Conservation (phyloP, 495 filamentous ascomycete genomes). For the Penicillium turbatum region DNA sequence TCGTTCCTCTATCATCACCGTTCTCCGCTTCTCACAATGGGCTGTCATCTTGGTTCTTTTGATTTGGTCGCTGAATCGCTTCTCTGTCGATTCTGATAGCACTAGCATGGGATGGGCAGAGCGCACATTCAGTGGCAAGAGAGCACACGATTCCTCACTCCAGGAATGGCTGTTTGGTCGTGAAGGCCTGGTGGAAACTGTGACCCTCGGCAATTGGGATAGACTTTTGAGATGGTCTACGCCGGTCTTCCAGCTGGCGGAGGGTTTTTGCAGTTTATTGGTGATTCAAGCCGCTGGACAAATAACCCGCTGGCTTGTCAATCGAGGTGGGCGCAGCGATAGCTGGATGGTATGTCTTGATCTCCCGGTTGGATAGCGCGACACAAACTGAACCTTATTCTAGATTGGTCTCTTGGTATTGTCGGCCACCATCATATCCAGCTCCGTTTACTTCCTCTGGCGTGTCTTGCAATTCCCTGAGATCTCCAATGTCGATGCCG, state of each 20-base stretch:
- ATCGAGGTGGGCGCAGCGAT: conserved; percentile 79
- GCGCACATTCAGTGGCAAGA: conserved; percentile 67
- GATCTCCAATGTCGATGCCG: conserved; percentile 89
- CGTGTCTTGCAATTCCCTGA: conserved; percentile 88
- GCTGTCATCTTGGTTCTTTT: conserved; percentile 73
- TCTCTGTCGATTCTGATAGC: conserved; percentile 77
- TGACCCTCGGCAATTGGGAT: conserved; percentile 84
- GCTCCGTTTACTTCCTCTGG: conserved; percentile 94
- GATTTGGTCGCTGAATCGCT: conserved; percentile 91
- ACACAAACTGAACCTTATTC: conserved; percentile 21
- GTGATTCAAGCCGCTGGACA: conserved; percentile 94
- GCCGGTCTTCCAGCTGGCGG: conserved; percentile 89
- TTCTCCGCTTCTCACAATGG: conserved; percentile 76
- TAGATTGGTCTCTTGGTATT: conserved; percentile 85
- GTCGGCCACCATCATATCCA: conserved; percentile 87
- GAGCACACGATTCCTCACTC: conserved; percentile 58
- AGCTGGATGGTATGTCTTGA: conserved; percentile 82
- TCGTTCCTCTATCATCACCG: conserved; percentile 58
- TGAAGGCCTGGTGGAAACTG: conserved; percentile 69
- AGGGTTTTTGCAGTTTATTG: conserved; percentile 93
- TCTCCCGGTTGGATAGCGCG: conserved; percentile 9
- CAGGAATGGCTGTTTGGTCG: conserved; percentile 81
- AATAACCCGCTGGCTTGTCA: conserved; percentile 94
- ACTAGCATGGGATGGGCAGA: conserved; percentile 66
- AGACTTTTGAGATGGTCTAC: conserved; percentile 85